These are phyloP conservation scores for Boechera divaricarpa DNA, from an alignment of 345 rosid species.

Conservation along the genomic window DNA sequence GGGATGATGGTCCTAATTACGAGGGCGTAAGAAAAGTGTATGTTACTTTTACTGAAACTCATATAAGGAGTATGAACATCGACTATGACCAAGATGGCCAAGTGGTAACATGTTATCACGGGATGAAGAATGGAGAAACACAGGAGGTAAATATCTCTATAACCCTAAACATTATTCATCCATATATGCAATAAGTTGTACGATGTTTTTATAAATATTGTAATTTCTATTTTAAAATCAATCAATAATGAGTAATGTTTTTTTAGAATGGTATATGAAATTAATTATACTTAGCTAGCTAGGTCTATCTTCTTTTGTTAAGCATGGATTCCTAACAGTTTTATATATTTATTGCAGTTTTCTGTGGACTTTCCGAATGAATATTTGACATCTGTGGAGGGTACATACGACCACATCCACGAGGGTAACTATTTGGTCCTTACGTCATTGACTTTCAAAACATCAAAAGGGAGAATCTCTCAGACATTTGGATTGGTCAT, in stretches of 20 bases:
- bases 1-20: conserved; percentile 40
- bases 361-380: conserved; percentile 31
- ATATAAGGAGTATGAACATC: conserved; percentile 31
- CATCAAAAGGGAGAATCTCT: conserved; percentile 21
- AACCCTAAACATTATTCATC: not conserved
- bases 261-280: not conserved
- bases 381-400: conserved; percentile 33
- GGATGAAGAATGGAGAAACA: conserved; percentile 37
- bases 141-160: conserved; percentile 28
- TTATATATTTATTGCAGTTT: conserved; percentile 20
- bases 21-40: conserved; percentile 14
- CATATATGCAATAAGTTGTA: not conserved
- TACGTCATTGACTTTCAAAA: conserved; percentile 26
- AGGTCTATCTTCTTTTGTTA: not conserved
- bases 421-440: conserved; percentile 15
- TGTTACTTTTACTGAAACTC: conserved; percentile 38
- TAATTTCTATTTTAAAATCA: not conserved
- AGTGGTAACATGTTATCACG: conserved; percentile 20
- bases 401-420: not conserved
- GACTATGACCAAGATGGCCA: conserved; percentile 35
- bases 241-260: not conserved
- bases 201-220: not conserved
- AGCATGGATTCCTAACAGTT: not conserved
- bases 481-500: conserved; percentile 11
- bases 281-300: not conserved